Base-by-base conservation (phyloP, 768 basidiomycete genomes). In the Crepidotus variabilis region DNA sequence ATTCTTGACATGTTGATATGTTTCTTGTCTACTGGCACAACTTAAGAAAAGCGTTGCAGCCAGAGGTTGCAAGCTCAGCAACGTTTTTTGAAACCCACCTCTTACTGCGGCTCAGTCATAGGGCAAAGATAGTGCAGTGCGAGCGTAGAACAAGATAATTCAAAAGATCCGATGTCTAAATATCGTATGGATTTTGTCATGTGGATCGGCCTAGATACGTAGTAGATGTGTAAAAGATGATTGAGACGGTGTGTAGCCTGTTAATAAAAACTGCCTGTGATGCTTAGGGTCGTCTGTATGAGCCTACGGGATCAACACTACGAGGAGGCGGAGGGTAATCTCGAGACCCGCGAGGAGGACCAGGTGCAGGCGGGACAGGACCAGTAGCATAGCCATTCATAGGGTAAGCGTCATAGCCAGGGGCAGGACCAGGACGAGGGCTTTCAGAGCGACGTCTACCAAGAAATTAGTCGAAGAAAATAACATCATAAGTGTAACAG, bases 391-490 rank as follows among this genome's bases (percentile, higher is more conserved):
- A 84, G 64, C 81, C 80, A 62, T 82, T 82, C 63, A 65, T 67
- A 49, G 78, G 65, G 63, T 85, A 84, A 39, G 72, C 68, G 50
- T 87, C 84, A 69, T 86, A 87, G 7, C 68, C 51, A 51, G 73
- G 69, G 64, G 71, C 69, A 57, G 82, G 72, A 45, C 83, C 76
- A 55, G 80, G 72, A 58, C 80, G 78, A 55, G 86, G 87, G 63
- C 89, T 91, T 63, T 83, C 78, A 33, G 90, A 92, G 52, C 89
- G 86, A 62, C 89, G 86, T 56, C 87, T 88, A 57, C 32, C 21
- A 52, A 20, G 57, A 23, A 16, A 50, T 45, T 47, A 50, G 47
- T 23, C 21, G 36, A 45, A 51, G 20, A 14, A 47, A 39, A 7
- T 22, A 39, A 39, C 16, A 52, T 52, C 57, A 50, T 23, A 6